A percentile compares a stretch with the other conserved stretches of the same genome.
phyloP scores from a whole-genome alignment of 73 alveolate genomes.

The Uronychia binucleata region DNA sequence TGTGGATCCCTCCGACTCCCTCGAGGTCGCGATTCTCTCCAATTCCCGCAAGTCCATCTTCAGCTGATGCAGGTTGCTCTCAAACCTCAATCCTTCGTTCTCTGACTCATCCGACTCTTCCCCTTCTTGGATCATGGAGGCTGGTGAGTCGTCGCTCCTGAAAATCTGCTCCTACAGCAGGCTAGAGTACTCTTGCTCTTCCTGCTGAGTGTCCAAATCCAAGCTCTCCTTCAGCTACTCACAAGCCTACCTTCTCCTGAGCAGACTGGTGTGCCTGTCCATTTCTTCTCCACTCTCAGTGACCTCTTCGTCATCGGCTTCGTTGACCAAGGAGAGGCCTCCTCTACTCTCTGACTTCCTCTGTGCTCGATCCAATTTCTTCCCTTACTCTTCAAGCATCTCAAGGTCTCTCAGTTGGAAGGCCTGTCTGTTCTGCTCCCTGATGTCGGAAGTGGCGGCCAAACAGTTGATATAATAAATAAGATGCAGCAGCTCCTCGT shows the following conservation, averaged over 20 bases:
- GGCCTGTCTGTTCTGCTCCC: background rate
- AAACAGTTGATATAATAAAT: conserved; percentile 21
- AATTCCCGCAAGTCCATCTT: background rate
- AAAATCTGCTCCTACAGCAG: background rate
- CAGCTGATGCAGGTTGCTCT: background rate
- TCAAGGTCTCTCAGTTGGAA: background rate
- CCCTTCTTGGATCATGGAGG: no score
- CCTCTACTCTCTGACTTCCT: background rate
- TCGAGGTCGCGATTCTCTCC: background rate
- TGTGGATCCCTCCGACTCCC: no score
- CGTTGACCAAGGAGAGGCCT: background rate
- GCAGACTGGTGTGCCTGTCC: background rate
- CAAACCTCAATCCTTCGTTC: background rate
- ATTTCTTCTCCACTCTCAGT: background rate
- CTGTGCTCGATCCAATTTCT: background rate
- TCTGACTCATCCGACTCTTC: background rate
- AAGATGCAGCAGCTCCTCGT: conserved; percentile 64
- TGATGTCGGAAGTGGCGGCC: background rate
- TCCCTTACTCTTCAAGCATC: background rate
- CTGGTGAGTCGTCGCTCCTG: no score
- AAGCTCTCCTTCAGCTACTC: background rate
- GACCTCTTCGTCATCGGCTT: background rate
- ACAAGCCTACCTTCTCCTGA: background rate
- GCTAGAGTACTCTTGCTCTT: background rate
- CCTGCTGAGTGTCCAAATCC: background rate